phyloP scores from a whole-genome alignment of 306 rosid genomes.

The Rubus parviflorus region DNA sequence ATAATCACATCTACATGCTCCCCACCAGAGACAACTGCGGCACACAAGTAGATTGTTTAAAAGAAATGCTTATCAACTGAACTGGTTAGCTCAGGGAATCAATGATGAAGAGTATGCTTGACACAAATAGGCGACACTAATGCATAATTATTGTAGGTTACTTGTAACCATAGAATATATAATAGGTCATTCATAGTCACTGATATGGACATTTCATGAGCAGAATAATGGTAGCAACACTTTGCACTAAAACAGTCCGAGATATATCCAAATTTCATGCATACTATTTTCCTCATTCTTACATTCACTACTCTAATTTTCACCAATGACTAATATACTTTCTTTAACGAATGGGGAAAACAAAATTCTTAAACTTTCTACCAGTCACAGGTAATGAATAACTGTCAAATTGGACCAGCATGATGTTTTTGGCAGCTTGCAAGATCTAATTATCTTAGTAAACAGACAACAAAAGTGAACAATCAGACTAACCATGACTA shows the following conservation, averaged over 20 bases:
- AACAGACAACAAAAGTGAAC: constrained; percentile 29
- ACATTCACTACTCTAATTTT: background rate
- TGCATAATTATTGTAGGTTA: background rate
- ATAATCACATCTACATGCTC: constrained; percentile 94
- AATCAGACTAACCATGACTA: constrained; percentile 75
- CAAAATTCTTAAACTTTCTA: background rate
- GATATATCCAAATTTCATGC: background rate
- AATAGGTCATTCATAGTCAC: background rate
- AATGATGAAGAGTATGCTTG: constrained; percentile 7
- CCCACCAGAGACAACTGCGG: constrained; percentile 89
- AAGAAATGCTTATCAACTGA: constrained; percentile 29
- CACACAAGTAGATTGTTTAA: constrained; percentile 26
- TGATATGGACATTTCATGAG: background rate
- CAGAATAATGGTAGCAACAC: background rate
- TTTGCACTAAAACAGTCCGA: background rate
- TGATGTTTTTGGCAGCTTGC: background rate
- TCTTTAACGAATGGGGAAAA: background rate
- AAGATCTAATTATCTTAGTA: background rate
- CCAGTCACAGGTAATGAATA: background rate
- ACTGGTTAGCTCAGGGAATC: constrained; percentile 18
- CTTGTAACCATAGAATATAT: background rate
- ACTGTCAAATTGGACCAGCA: background rate
- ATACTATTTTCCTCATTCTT: background rate
- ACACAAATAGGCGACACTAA: constrained; percentile 2
- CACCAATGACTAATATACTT: background rate